phyloP scores from a whole-genome alignment of 768 basidiomycete species.

The Grammothele lineata region DNA sequence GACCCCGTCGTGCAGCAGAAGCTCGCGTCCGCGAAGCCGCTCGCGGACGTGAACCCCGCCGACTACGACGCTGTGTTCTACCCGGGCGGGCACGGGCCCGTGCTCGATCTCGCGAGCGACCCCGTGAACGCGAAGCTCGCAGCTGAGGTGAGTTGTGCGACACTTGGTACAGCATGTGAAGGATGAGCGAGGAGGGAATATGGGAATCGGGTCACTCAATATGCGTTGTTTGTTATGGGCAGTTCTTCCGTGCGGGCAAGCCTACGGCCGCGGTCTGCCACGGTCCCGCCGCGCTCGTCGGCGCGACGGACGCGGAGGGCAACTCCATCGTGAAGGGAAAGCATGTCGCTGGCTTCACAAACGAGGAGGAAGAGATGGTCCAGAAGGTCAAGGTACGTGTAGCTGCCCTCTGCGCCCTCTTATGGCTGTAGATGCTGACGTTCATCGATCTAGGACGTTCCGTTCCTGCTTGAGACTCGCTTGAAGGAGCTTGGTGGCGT shows the following conservation, averaged over 20 bases:
- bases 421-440: not conserved
- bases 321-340: conserved; percentile 64
- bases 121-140: conserved; percentile 52
- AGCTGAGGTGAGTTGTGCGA: conserved; percentile 36
- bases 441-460: conserved; percentile 42
- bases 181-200: not conserved
- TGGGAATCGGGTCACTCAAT: too few relatives aligned
- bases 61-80: conserved; percentile 77
- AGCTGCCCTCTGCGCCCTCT: not conserved
- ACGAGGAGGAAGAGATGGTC: conserved; percentile 56
- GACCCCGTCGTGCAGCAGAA: conserved; percentile 50
- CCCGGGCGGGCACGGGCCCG: conserved; percentile 76
- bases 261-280: conserved; percentile 74
- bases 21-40: conserved; percentile 52
- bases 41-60: conserved; percentile 50
- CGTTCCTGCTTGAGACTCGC: conserved; percentile 69
- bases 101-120: conserved; percentile 64
- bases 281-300: conserved; percentile 69
- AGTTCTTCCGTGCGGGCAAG: conserved; percentile 71
- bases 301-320: conserved; percentile 47
- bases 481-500: conserved; percentile 61
- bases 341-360: conserved; percentile 63
- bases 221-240: too few relatives aligned
- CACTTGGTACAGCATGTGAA: not conserved
- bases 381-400: conserved; percentile 40